A percentile compares a stretch with the other conserved stretches of the same genome.
These are phyloP conservation scores for Candida nonsorbophila DNA, from an alignment of 805 yeast species.

Conservation along the genomic window DNA sequence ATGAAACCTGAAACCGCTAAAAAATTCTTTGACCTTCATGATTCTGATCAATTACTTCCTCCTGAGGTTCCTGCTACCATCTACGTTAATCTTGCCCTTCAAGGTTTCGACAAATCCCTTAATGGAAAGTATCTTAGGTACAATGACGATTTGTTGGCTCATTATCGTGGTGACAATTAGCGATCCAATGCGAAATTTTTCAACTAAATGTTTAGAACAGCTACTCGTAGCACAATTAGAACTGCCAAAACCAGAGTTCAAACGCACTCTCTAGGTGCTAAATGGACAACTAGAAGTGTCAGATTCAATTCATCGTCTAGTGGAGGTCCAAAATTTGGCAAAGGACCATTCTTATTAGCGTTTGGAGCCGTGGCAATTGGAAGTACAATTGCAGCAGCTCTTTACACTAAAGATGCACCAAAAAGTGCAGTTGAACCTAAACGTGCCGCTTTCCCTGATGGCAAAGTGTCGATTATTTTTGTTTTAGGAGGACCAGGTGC, in stretches of 20 bases:
- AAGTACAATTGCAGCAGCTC: slow-evolving; percentile 38
- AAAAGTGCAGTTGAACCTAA: slow-evolving; percentile 39
- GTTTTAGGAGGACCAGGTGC: slow-evolving; percentile 98
- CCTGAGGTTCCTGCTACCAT: slow-evolving; percentile 72
- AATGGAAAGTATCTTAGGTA: slow-evolving; percentile 70
- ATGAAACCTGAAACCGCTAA: slow-evolving; percentile 61
- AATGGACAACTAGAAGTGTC: not conserved
- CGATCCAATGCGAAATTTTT: slow-evolving; percentile 1
- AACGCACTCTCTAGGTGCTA: not conserved
- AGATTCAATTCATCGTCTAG: not conserved
- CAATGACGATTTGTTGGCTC: slow-evolving; percentile 34
- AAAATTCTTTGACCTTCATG: slow-evolving; percentile 61
- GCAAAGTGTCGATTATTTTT: slow-evolving; percentile 74
- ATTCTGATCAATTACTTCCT: slow-evolving; percentile 50
- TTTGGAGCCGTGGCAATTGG: slow-evolving; percentile 48
- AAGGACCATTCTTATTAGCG: slow-evolving; percentile 20
- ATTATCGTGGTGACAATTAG: too few species aligned
- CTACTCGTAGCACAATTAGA: not conserved
- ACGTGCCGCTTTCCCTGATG: slow-evolving; percentile 48
- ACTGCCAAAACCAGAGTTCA: not conserved
- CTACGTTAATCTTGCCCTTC: slow-evolving; percentile 59
- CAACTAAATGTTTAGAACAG: not conserved
- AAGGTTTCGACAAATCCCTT: slow-evolving; percentile 50
- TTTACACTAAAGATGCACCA: slow-evolving; percentile 40
- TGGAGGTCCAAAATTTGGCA: too few species aligned